A percentile compares a stretch with the other conserved stretches of the same genome.
phyloP scores from a whole-genome alignment of 2,329 filamentous ascomycete species.

The Aspergillus ochraceus region DNA sequence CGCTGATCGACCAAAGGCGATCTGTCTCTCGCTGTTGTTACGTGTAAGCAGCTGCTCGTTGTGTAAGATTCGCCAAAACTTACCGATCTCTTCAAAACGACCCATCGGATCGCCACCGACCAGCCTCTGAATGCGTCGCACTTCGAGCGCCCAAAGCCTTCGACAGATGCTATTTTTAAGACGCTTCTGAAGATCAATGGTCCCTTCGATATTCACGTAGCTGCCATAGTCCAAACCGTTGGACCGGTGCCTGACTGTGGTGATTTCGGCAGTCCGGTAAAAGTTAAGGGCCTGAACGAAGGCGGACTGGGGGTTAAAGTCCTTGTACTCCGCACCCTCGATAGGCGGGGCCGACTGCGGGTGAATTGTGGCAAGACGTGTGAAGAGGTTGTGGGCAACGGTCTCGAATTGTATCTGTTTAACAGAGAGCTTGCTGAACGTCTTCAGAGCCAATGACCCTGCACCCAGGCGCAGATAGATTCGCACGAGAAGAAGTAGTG shows the following conservation, averaged over 20 bases:
- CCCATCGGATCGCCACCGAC: slow-evolving; percentile 37
- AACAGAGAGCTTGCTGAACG: slow-evolving; percentile 47
- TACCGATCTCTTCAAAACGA: slow-evolving; percentile 40
- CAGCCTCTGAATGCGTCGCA: slow-evolving; percentile 41
- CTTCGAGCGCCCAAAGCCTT: slow-evolving; percentile 45
- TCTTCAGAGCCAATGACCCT: slow-evolving; percentile 47
- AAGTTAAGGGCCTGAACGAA: slow-evolving; percentile 43
- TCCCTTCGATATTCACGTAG: slow-evolving; percentile 46
- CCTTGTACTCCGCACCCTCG: slow-evolving; percentile 41
- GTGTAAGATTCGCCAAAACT: slow-evolving; percentile 12
- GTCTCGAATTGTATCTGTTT: slow-evolving; percentile 52
- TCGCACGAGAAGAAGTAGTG: slow-evolving; percentile 45
- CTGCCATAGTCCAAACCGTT: slow-evolving; percentile 43
- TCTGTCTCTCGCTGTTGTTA: slow-evolving; percentile 30
- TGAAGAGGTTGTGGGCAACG: slow-evolving; percentile 49
- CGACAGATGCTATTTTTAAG: slow-evolving; percentile 42
- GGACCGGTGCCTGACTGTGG: slow-evolving; percentile 36
- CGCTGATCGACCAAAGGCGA: slow-evolving; percentile 36
- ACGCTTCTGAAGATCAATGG: slow-evolving; percentile 40
- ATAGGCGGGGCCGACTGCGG: slow-evolving; percentile 43
- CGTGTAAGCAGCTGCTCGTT: not conserved
- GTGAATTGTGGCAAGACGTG: slow-evolving; percentile 49
- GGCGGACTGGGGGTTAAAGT: slow-evolving; percentile 43
- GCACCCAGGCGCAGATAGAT: slow-evolving; percentile 47
- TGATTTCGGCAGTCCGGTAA: slow-evolving; percentile 40